These are phyloP conservation scores for Rhododendron kiyosumense DNA, from an alignment of 148 eudicot species.

Conservation along the genomic window DNA sequence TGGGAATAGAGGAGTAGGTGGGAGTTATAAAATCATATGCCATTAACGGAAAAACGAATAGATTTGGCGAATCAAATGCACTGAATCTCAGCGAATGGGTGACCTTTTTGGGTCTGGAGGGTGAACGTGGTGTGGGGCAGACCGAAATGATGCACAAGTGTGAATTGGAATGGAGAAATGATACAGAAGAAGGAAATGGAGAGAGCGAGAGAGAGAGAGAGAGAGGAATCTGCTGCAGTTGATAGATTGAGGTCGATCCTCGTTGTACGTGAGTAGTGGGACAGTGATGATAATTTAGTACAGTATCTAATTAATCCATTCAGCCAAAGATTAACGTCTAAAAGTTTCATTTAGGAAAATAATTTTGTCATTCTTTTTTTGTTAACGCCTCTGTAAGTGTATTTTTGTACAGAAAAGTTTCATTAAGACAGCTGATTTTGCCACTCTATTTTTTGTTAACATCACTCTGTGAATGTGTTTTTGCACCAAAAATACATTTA, in stretches of 20 bases:
- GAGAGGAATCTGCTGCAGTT: slow-evolving; percentile 5
- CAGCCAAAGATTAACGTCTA: background rate
- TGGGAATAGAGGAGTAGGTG: background rate
- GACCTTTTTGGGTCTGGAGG: background rate
- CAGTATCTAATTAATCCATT: background rate
- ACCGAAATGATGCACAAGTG: background rate
- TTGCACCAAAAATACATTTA: too few relatives aligned
- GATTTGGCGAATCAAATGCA: slow-evolving; percentile 9
- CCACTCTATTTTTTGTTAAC: too few relatives aligned
- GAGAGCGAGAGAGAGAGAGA: background rate
- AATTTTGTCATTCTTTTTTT: too few relatives aligned
- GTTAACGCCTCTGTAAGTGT: too few relatives aligned
- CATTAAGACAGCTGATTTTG: too few relatives aligned
- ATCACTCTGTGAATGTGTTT: too few relatives aligned
- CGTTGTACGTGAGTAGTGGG: slow-evolving; percentile 12
- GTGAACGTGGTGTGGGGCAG: background rate
- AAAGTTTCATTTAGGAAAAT: too few relatives aligned
- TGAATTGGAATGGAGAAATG: background rate
- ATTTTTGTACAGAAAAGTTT: too few relatives aligned
- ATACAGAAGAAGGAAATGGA: background rate
- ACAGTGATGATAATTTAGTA: background rate
- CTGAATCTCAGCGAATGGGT: slow-evolving; percentile 3
- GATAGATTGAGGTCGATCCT: slow-evolving; percentile 4
- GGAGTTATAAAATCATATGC: slow-evolving; percentile 6
- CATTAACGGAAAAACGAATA: slow-evolving; percentile 8